Conservation (phyloP, 2,329 filamentous ascomycete species). For the Microascus cirrosus region DNA sequence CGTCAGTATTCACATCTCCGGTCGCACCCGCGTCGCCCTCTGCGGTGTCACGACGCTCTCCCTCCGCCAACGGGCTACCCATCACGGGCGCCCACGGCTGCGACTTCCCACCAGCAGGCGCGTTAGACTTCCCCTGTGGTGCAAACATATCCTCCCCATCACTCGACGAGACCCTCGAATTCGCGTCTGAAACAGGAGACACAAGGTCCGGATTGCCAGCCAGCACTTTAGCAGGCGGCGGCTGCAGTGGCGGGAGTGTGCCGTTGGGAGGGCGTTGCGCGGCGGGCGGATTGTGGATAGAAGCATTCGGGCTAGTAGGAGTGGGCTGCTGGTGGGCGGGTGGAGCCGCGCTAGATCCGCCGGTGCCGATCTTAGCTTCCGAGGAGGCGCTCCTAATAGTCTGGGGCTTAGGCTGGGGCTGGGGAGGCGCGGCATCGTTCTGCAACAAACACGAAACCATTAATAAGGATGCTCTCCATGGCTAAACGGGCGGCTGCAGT, state of each 20-base stretch:
- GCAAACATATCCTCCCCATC: slow-evolving; percentile 5
- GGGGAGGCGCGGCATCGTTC: slow-evolving; percentile 21
- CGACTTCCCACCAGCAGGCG: not conserved
- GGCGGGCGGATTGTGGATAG: not conserved
- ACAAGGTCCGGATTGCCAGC: slow-evolving; percentile 15
- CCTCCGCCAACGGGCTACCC: slow-evolving; percentile 1
- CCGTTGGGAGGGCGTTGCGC: not conserved
- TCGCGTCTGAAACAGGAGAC: slow-evolving; percentile 19
- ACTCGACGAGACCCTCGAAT: not conserved
- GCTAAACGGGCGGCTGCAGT: not conserved
- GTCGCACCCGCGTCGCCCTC: not conserved
- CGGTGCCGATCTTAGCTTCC: slow-evolving; percentile 25
- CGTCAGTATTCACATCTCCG: not conserved
- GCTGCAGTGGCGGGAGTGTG: not conserved
- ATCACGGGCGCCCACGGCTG: not conserved
- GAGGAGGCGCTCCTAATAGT: slow-evolving; percentile 30
- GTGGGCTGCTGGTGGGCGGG: not conserved
- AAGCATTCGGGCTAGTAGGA: not conserved
- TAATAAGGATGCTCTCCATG: slow-evolving; percentile 14
- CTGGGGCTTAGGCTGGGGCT: slow-evolving; percentile 17
- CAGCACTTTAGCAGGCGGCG: slow-evolving; percentile 7
- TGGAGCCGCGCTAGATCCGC: slow-evolving; percentile 10
- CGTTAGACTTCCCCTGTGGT: not conserved
- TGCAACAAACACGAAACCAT: slow-evolving; percentile 20
- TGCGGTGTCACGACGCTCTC: not conserved